Evolutionary conservation across 306 rosid species (phyloP).

Genomic region (Lupinus albus): DNA sequence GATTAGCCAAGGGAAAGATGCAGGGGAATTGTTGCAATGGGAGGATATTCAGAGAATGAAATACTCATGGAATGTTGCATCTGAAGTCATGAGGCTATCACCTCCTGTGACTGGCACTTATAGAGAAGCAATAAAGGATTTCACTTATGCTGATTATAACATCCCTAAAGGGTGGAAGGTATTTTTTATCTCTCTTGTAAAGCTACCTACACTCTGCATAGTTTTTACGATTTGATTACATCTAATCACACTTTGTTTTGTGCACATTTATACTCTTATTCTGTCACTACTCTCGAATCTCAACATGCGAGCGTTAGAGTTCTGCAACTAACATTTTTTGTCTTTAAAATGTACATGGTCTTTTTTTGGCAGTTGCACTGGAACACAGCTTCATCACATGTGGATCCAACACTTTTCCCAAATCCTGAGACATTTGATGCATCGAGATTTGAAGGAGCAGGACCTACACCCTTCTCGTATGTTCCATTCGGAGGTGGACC

Average conservation of each 20-base stretch:
- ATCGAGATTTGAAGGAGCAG: constrained; percentile 54
- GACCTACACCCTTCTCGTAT: constrained; percentile 48
- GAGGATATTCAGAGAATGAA: constrained; percentile 65
- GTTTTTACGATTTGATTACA: neutral
- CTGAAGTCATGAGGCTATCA: constrained; percentile 50
- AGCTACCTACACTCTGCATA: neutral
- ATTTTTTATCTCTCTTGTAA: constrained; percentile 5
- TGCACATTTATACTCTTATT: neutral
- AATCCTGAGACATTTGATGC: constrained; percentile 56
- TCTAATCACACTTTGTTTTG: neutral
- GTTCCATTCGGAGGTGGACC: constrained; percentile 69
- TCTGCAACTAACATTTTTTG: neutral
- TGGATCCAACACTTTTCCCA: constrained; percentile 45
- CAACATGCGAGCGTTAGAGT: neutral
- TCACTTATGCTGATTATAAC: constrained; percentile 54
- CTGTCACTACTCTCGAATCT: neutral
- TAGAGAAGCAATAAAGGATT: constrained; percentile 49
- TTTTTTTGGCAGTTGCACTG: constrained; percentile 50
- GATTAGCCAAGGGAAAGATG: constrained; percentile 47
- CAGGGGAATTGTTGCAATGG: constrained; percentile 51
- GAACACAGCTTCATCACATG: constrained; percentile 48
- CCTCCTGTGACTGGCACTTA: constrained; percentile 58
- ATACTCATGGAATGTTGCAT: constrained; percentile 59
- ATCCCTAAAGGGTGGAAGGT: constrained; percentile 72
- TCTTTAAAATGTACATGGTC: neutral